Evolutionary conservation across 306 rosid species (phyloP), one percentile per base, ranked within the genome.

Genomic region (Cucumis sativus): DNA sequence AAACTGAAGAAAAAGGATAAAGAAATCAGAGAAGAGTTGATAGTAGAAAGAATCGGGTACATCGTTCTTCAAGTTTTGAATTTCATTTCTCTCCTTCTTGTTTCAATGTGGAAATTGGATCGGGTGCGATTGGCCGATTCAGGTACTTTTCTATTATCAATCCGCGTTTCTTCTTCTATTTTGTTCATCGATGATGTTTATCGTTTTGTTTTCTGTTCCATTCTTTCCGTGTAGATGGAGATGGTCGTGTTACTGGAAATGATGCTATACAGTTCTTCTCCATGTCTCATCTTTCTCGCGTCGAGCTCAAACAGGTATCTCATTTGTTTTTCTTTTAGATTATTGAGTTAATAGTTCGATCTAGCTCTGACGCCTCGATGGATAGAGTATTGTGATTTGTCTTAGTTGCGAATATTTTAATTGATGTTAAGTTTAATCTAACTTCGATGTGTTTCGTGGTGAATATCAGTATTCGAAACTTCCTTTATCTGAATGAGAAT

Each of bases 211-310:
- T 75, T 30, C 51, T 73, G 66, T 12, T 47, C n/a, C 20, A 11
- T 3, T n/a, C 10, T 43, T 69, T 76, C 11, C 0, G 3, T 59
- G 56, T 51, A 92, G 97, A 95, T 79, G 90, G 92, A 52, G 97
- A 95, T 88, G 97, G 96, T 0, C 97, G 90, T 21, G 79, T 95
- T 55, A 86, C 86, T 45, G 97, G 97, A 13, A 90, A 80, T 37
- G 96, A 95, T 56, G 98, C 97, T 11, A 86, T 93, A 0, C 89
- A 89, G 79, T 92, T 95, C 82, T 92, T 95, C 56, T 87, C 97
- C 18, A 85, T 90, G 86, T 90, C 97, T 10, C 91, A 87, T 62
- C 92, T 92, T 78, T 85, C 97, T 73, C 95, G 97, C 5, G 52
- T 87, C 1, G 92, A 95, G 80, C 96, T 95, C 69, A 92, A 95